Evolutionary conservation across 2,329 filamentous ascomycete genomes (phyloP), one percentile per base, ranked within the genome.

Genomic region (Beauveria australis): DNA sequence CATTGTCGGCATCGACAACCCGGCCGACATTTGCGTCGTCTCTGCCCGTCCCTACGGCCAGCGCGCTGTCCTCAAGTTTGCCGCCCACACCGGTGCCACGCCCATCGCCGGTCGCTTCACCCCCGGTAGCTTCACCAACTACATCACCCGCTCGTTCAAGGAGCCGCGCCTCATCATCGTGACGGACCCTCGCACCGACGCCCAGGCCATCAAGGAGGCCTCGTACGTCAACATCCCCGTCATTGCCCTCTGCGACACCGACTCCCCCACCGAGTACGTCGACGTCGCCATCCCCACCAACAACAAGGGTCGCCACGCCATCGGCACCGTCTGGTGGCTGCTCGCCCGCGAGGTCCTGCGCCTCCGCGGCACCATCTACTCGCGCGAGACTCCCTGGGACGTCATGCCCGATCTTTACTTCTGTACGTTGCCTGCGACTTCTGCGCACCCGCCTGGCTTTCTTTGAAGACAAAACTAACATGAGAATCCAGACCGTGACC

Each of bases 111-210:
- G 94, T 83, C 94, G 94, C 79, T 99, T 99, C 89, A 99, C 94
- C 76, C 94, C 94, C 78, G 94, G 94, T 90, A 96, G 93, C 81
- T 99, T 99, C 89, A 99, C 94, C 86, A 99, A 99, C 88, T 99
- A 99, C 89, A 99, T 99, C 89, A 99, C 95, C 80, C 93, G 94
- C 76, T 97, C 94, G 68, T 99, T 99, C 92, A 97, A 97, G 89
- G 94, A 99, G 86, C 94, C 94, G 76, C 95, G 95, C 80, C 86
- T 99, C 76, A 97, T 99, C 81, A 88, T 99, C 78, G 94, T 99
- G 75, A 99, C 94, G 82, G 94, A 99, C 80, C 94, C 94, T 73
- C 93, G 95, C 81, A 99, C 95, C 84, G 94, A 99, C 75, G 91
- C 94, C 78, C 94, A 99, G 88, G 94, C 94, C 76, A 99, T 99